phyloP scores from a whole-genome alignment of 306 rosid genomes.

The Prunus kanzakura region DNA sequence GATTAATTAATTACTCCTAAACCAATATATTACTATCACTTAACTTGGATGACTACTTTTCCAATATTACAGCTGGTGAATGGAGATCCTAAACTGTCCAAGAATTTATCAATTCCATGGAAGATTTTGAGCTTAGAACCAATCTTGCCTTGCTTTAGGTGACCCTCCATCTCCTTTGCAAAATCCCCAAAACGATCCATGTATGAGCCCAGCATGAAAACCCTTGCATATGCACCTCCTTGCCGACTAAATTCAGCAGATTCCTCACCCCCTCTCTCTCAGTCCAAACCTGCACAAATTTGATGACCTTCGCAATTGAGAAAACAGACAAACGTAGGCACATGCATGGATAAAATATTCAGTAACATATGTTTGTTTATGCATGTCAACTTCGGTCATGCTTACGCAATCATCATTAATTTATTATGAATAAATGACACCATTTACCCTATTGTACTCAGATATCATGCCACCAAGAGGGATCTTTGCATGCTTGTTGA shows the following conservation, averaged over 20 bases:
- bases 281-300: constrained; percentile 47
- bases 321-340: neutral
- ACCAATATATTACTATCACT: neutral
- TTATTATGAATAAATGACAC: neutral
- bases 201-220: constrained; percentile 47
- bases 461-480: constrained; percentile 67
- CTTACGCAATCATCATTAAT: neutral
- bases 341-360: neutral
- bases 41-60: constrained; percentile 48
- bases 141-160: constrained; percentile 48
- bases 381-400: neutral
- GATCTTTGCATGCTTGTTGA: constrained; percentile 52
- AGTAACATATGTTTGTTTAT: neutral
- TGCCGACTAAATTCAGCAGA: constrained; percentile 61
- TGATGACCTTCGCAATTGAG: neutral
- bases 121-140: constrained; percentile 40
- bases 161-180: constrained; percentile 46
- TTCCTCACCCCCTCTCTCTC: constrained; percentile 62
- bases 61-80: constrained; percentile 57
- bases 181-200: constrained; percentile 56
- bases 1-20: neutral
- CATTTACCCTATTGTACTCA: constrained; percentile 46
- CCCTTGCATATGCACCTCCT: constrained; percentile 60
- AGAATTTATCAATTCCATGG: constrained; percentile 41
- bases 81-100: constrained; percentile 43